Evolutionary conservation across 495 filamentous ascomycete genomes (phyloP), one percentile per base, ranked within the genome.

Genomic region (Aspergillus incahuasiensis): DNA sequence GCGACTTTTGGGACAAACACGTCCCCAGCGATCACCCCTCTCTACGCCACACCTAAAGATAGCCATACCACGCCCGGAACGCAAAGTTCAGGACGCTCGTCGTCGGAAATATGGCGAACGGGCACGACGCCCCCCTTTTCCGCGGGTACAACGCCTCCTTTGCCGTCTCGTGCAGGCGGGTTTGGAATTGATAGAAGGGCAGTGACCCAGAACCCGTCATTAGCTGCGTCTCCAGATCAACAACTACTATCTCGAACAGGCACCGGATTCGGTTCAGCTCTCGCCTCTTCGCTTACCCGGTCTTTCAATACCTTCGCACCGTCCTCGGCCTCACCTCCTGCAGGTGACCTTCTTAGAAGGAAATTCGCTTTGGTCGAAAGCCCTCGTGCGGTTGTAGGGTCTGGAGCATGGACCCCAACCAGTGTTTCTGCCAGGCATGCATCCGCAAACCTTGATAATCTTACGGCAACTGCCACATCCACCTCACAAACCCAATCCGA

Each of bases 281-380:
- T 91, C 48, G 82, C 85, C 18, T 85, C 86, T 11, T 86, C 85
- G 47, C 73, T 92, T 5, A 83, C 87, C n/a, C 82, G 86, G 15
- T 85, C 86, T 15, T 87, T 90, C 49, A 35, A 35, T 11, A 78
- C 81, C 0, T 86, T 85, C 52, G 81, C 70, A 11, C 74, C 82
- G 11, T 81, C 86, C 6, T 87, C 86, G 6, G 81, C 86, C 7
- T 89, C 87, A 5, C 87, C 89, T 2, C 82, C 84, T 8, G 58
- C 64, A 5, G 75, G 63, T 42, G 67, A 53, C 20, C 51, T 74
- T 32, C 64, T 57, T 32, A 81, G 79, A 47, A 91, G 89, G 67
- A 81, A 82, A 30, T 75, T 75, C 12, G 90, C 83, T 57, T 85
- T 87, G 24, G 80, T 74, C 13, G 88, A 88, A 16, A 90, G 81